A percentile compares a stretch with the other conserved stretches of the same genome.
phyloP scores from a whole-genome alignment of 1,284 basidiomycete species.

The Blastosporella zonata region DNA sequence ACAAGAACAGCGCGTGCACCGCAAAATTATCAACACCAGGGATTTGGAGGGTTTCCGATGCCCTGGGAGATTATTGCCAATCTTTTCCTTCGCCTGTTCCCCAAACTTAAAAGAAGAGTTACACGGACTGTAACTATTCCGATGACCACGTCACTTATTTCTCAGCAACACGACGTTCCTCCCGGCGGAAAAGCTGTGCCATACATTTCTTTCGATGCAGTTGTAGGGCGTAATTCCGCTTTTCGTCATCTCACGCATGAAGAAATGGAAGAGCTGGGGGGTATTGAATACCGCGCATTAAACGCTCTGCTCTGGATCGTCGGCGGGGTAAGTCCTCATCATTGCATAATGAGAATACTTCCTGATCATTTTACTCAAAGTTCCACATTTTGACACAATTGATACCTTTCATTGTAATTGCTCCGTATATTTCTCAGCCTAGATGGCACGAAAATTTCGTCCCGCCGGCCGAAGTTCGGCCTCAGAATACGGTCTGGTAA shows the following conservation, averaged over 20 bases:
- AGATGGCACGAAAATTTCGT: slow-evolving; percentile 57
- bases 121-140: slow-evolving; percentile 73
- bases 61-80: slow-evolving; percentile 58
- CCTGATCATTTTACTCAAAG: slow-evolving; percentile 33
- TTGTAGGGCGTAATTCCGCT: slow-evolving; percentile 85
- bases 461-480: slow-evolving; percentile 50
- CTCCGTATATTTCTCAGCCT: slow-evolving; percentile 66
- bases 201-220: slow-evolving; percentile 85
- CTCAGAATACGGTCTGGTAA: slow-evolving; percentile 61
- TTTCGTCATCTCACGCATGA: slow-evolving; percentile 80
- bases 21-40: slow-evolving; percentile 38
- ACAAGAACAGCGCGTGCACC: slow-evolving; percentile 20
- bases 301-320: slow-evolving; percentile 80
- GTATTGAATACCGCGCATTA: slow-evolving; percentile 91
- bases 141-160: slow-evolving; percentile 61
- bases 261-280: slow-evolving; percentile 89
- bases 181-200: slow-evolving; percentile 57
- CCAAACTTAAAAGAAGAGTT: slow-evolving; percentile 49
- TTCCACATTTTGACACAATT: slow-evolving; percentile 75
- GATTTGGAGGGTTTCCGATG: slow-evolving; percentile 89
- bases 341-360: slow-evolving; percentile 19
- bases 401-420: slow-evolving; percentile 67
- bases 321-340: slow-evolving; percentile 41
- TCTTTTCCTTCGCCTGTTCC: slow-evolving; percentile 54
- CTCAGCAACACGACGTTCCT: slow-evolving; percentile 31